phyloP scores from a whole-genome alignment of 371 early-diverging fungal species.

The Blastocladiella emersonii region DNA sequence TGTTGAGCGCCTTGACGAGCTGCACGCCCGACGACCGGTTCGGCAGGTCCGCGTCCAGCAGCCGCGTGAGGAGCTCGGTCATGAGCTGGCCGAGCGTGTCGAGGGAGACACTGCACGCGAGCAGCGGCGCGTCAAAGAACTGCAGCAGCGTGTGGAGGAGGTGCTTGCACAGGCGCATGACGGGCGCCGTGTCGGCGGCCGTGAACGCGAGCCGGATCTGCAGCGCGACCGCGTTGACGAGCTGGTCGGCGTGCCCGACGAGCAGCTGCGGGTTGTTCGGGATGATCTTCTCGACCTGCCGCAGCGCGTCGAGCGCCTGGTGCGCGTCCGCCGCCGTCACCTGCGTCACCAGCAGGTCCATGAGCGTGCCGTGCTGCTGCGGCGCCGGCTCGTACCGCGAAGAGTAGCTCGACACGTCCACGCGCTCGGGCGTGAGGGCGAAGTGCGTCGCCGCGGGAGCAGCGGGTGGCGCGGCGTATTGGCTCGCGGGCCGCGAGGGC shows the following conservation, averaged over 20 bases:
- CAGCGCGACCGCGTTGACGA: conserved; percentile 59
- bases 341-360: conserved; percentile 58
- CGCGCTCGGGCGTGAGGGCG: not conserved
- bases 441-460: not conserved
- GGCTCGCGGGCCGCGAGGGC: too few relatives aligned
- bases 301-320: conserved; percentile 62
- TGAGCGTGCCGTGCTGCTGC: conserved; percentile 24
- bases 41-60: conserved; percentile 60
- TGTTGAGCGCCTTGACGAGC: conserved; percentile 64
- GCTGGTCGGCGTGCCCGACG: conserved; percentile 42
- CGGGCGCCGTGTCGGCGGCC: conserved; percentile 20
- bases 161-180: conserved; percentile 49
- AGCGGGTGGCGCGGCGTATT: not conserved
- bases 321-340: conserved; percentile 55
- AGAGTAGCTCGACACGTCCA: not conserved
- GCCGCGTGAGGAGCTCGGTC: conserved; percentile 54
- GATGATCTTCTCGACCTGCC: conserved; percentile 55
- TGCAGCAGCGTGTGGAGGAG: conserved; percentile 60
- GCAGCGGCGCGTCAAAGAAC: conserved; percentile 48
- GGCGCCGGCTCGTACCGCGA: conserved; percentile 12
- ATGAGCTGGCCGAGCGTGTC: conserved; percentile 49
- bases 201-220: conserved; percentile 67
- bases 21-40: conserved; percentile 44
- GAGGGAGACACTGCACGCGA: conserved; percentile 45
- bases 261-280: conserved; percentile 35